phyloP scores from a whole-genome alignment of 176 grass and related monocot genomes.

The maize (Zea mays) region DNA sequence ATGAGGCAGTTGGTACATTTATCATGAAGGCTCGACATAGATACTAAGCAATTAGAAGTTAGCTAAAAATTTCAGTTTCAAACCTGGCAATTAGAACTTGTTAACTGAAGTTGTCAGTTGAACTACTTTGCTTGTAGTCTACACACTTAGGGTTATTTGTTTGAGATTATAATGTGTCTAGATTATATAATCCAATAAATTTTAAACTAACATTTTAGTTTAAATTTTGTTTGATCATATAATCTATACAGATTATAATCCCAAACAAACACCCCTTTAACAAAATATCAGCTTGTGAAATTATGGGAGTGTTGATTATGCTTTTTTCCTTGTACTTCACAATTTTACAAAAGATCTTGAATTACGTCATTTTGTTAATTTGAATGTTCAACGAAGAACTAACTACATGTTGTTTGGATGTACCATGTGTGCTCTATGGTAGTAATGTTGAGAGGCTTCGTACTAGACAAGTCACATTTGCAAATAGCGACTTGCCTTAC shows the following conservation, averaged over 20 bases:
- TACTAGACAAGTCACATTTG: slow-evolving; percentile 57
- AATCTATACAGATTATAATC: too few species aligned
- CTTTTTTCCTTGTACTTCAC: neutral
- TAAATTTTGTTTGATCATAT: too few species aligned
- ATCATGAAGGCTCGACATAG: neutral
- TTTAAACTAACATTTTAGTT: too few species aligned
- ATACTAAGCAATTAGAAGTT: neutral
- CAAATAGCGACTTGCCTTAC: slow-evolving; percentile 76
- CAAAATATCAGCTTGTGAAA: neutral
- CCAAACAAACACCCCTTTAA: too few species aligned
- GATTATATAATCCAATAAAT: too few species aligned
- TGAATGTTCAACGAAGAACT: neutral
- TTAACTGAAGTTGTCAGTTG: too few species aligned
- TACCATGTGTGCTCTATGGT: slow-evolving; percentile 77
- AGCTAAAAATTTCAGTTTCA: too few species aligned
- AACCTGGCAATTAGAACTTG: too few species aligned
- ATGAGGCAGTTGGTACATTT: neutral
- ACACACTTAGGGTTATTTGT: too few species aligned
- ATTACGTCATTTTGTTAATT: neutral
- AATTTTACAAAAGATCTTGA: neutral
- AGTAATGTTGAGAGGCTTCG: slow-evolving; percentile 78
- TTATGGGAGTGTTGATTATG: neutral
- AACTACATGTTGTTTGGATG: neutral
- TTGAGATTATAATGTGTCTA: too few species aligned
- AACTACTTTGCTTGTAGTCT: too few species aligned